Evolutionary conservation across 805 yeast species (phyloP).

Genomic region (Komagataella ulmi): DNA sequence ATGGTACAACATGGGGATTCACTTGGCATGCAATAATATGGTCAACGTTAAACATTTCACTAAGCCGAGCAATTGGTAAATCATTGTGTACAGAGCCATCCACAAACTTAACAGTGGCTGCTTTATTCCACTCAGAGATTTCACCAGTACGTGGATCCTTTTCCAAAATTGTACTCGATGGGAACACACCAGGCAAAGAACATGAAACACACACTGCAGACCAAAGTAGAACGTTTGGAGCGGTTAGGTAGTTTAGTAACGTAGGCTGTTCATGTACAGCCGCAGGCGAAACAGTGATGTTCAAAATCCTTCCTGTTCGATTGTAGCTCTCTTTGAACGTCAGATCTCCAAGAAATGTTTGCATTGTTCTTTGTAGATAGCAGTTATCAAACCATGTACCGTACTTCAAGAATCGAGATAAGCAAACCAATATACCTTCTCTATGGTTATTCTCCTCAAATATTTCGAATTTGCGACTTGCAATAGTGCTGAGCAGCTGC

Average conservation of each 20-base stretch:
- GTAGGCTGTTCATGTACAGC: slow-evolving; percentile 86
- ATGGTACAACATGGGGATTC: slow-evolving; percentile 90
- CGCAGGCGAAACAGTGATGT: slow-evolving; percentile 88
- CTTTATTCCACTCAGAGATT: slow-evolving; percentile 71
- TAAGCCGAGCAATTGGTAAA: slow-evolving; percentile 75
- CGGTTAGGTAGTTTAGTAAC: slow-evolving; percentile 63
- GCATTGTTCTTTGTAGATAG: slow-evolving; percentile 62
- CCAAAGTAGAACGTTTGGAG: slow-evolving; percentile 75
- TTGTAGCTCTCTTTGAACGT: slow-evolving; percentile 93
- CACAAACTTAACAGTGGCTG: slow-evolving; percentile 56
- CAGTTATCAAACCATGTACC: slow-evolving; percentile 84
- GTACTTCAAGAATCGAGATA: slow-evolving; percentile 56
- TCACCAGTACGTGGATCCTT: slow-evolving; percentile 64
- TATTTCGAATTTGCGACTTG: slow-evolving; percentile 39
- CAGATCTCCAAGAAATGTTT: slow-evolving; percentile 69
- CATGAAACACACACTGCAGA: slow-evolving; percentile 91
- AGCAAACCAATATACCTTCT: slow-evolving; percentile 36
- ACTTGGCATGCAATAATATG: slow-evolving; percentile 97
- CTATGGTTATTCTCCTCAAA: slow-evolving; percentile 35
- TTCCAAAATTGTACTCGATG: slow-evolving; percentile 75
- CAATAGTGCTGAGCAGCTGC: slow-evolving; percentile 44
- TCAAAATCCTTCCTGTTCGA: slow-evolving; percentile 84
- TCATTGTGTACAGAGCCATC: slow-evolving; percentile 97
- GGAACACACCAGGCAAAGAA: slow-evolving; percentile 84
- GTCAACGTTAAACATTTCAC: slow-evolving; percentile 96